A percentile compares a stretch with the other conserved stretches of the same genome.
These are phyloP conservation scores for Aspergillus tubingensis DNA, from an alignment of 2,329 filamentous ascomycete genomes.

Conservation along the genomic window DNA sequence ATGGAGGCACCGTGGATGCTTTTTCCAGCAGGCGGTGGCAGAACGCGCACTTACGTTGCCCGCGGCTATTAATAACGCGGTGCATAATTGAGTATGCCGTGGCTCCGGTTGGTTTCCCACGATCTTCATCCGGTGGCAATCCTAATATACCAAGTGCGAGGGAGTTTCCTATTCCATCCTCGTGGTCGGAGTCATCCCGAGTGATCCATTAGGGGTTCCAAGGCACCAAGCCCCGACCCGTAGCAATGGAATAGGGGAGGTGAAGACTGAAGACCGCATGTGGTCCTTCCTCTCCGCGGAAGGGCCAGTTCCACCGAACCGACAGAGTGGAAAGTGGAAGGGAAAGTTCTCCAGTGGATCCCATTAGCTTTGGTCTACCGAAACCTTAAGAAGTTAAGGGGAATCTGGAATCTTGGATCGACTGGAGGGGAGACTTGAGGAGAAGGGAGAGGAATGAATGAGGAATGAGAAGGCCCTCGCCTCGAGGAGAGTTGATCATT, in stretches of 20 bases:
- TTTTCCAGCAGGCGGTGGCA: constrained; percentile 18
- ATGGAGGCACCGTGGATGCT: background rate
- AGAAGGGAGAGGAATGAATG: background rate
- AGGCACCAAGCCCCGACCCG: background rate
- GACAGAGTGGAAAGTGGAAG: background rate
- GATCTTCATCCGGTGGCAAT: background rate
- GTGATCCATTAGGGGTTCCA: background rate
- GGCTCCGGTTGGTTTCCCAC: background rate
- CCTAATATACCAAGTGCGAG: background rate
- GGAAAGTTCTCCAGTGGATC: background rate
- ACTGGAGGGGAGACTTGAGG: background rate
- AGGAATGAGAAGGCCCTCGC: background rate
- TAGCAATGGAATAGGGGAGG: background rate
- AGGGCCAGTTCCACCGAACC: background rate
- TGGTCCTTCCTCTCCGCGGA: background rate
- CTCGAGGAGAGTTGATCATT: too few relatives aligned
- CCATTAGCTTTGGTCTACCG: background rate
- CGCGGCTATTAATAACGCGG: constrained; percentile 10
- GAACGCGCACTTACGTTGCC: constrained; percentile 13
- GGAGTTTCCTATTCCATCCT: background rate
- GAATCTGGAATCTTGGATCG: background rate
- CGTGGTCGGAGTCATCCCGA: background rate
- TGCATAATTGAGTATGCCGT: background rate
- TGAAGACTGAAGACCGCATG: background rate
- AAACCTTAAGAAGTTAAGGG: background rate